Base-by-base conservation (phyloP, 1,284 basidiomycete species). In the Phlebopus sp. region DNA sequence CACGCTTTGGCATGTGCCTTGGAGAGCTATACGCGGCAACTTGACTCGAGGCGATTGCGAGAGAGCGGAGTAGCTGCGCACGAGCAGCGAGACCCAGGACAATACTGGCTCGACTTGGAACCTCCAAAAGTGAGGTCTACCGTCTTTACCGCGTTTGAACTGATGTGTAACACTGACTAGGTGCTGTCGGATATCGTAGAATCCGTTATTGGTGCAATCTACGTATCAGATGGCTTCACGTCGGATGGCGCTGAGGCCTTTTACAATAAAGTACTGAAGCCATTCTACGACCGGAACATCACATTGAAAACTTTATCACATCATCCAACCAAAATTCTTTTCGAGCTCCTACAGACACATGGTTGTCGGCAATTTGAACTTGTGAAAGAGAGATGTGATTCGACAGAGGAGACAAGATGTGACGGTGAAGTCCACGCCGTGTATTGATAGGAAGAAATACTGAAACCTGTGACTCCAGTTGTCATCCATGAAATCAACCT, bases 101-200 rank as follows among this genome's bases (percentile, higher is more conserved):
- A 90, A 58, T 90, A 85, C 64, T 92, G 90, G 90, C 68, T 79
- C 9, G 82, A 83, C 25, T 63, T 85, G 27, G 80, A 87, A 40
- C 76, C 86, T 34, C 90, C 89, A 0, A 92, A 92, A 74, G 89
- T 84, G 54, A 25, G 52, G 40, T 19, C 2, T 23, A 25, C 27
- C 35, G 9, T 37, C 23, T 9, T 46, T 40, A 39, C 31, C 35
- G 35, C 9, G 38, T 17, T 30, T 15, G 35, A 38, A 25, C 39
- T 10, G 48, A 37, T 36, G 34, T 66, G 18, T 67, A 41, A 23
- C 15, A 15, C 21, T 31, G 37, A 43, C 18, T 59, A 88, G 88
- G 76, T 74, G 11, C 71, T 90, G 15, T 86, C 86, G 5, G 88
- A 91, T 63, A 73, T 90, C 18, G 74, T 92, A 19, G 89, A 92